Evolutionary conservation across 164 flowering plant species (phyloP), one percentile per base, ranked within the genome.

Genomic region (Umbellularia californica): DNA sequence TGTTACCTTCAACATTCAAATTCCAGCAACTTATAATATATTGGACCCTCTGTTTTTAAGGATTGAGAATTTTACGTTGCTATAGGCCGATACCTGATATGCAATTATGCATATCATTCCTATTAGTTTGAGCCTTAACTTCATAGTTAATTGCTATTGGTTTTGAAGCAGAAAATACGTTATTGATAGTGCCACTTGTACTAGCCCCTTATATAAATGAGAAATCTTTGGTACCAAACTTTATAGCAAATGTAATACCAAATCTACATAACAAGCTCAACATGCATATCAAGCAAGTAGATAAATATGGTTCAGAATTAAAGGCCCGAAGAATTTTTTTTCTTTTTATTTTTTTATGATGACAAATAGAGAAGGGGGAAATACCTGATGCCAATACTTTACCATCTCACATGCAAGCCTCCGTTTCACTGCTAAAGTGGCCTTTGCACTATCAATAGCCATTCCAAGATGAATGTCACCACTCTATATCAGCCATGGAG

Each of bases 391-490:
- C 98, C 99, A 95, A 72, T 91, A 95, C 77, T 91, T 93, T 7
- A 91, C 94, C 98, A 93, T 96, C 84, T 96, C 98, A 83, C 99
- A 96, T 25, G 99, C 94, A 84, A 96, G 98, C 82, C 99, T 88
- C 74, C 98, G 84, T 79, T 96, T 96, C 72, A 96, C 99, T 55
- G 99, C 99, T 55, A 93, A 85, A 58, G 99, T 96, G 30, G 99
- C 99, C 74, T 93, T 96, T 5, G 97, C 77, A 82, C 99, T 93
- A 77, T 93, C 99, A 84, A 95, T 92, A 66, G 99, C 99, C 86
- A 95, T 84, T 70, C 99, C 98, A 72, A 96, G 98, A 84, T 96
- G 99, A 72, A 93, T 88, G 82, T 96, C 98, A 74, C 85, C 92
- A 80, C 85, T 83, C 99, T 96, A 75, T 24, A 77, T 51, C 55